Conservation (phyloP, 192 early-diverging fungal genomes). For the Spizellomyces sp. region DNA sequence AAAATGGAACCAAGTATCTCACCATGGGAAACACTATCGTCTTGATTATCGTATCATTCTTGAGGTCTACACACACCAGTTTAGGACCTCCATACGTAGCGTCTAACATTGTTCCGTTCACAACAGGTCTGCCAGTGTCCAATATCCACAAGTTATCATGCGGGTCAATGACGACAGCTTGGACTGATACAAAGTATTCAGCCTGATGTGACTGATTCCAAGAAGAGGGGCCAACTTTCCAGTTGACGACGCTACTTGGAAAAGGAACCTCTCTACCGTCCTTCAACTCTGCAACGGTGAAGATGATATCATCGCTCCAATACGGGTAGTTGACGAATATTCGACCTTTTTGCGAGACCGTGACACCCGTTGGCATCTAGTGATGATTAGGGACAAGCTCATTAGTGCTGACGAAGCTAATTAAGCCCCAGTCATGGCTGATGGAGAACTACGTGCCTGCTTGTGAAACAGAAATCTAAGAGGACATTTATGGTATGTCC, state of each 20-base stretch:
- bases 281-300: conserved; percentile 18
- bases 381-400: no score
- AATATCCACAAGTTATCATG: conserved; percentile 7
- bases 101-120: not conserved
- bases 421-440: no score
- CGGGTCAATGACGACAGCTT: not conserved
- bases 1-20: not conserved
- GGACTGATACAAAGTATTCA: conserved; percentile 5
- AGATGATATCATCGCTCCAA: conserved; percentile 8
- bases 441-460: not conserved
- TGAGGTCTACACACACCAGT: not conserved
- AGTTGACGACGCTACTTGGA: not conserved
- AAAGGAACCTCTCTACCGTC: not conserved
- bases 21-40: conserved; percentile 9
- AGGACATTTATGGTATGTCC: no score
- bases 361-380: conserved; percentile 15
- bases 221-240: not conserved
- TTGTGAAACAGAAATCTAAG: not conserved
- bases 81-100: conserved; percentile 3
- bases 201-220: not conserved
- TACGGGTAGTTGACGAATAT: conserved; percentile 18
- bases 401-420: no score
- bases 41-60: not conserved
- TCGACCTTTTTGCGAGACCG: conserved; percentile 5
- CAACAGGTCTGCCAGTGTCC: conserved; percentile 13